These are phyloP conservation scores for Novymonas esmeraldas DNA, from an alignment of 208 protist genomes.

Conservation along the genomic window DNA sequence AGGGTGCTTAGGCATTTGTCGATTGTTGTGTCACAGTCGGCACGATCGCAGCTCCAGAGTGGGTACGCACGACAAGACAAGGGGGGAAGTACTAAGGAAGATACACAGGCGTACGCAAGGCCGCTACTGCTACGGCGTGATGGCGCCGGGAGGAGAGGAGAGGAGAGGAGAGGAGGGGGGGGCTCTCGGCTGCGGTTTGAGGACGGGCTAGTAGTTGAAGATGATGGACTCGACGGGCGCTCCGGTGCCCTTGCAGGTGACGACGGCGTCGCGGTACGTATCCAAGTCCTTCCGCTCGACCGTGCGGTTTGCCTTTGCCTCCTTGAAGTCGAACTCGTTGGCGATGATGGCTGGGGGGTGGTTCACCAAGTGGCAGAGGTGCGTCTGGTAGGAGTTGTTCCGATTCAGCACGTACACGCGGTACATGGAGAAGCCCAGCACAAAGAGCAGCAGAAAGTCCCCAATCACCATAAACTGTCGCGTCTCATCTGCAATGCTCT, in stretches of 20 bases:
- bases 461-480: slow-evolving; percentile 75
- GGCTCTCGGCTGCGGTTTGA: too few species aligned
- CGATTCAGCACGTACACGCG: slow-evolving; percentile 67
- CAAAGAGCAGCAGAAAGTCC: slow-evolving; percentile 65
- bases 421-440: slow-evolving; percentile 66
- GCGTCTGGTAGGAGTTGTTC: slow-evolving; percentile 79
- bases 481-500: slow-evolving; percentile 83
- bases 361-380: slow-evolving; percentile 66
- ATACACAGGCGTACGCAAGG: too few species aligned
- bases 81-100: too few species aligned
- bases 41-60: too few species aligned
- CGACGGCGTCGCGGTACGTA: slow-evolving; percentile 75
- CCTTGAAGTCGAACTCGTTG: slow-evolving; percentile 87
- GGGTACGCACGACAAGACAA: too few species aligned
- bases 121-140: too few species aligned
- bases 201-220: slow-evolving; percentile 84
- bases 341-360: slow-evolving; percentile 86
- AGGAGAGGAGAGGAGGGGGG: neutral
- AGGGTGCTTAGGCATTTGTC: too few species aligned
- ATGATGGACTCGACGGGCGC: slow-evolving; percentile 72
- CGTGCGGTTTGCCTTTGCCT: slow-evolving; percentile 64
- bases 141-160: neutral
- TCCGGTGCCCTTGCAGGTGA: slow-evolving; percentile 45
- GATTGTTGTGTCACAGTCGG: too few species aligned
- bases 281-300: slow-evolving; percentile 67